Percentiles rank a stretch among this genome's conserved stretches.
Evolutionary conservation across 2,329 filamentous ascomycete genomes (phyloP).

Genomic region (Colletotrichum viniferum): DNA sequence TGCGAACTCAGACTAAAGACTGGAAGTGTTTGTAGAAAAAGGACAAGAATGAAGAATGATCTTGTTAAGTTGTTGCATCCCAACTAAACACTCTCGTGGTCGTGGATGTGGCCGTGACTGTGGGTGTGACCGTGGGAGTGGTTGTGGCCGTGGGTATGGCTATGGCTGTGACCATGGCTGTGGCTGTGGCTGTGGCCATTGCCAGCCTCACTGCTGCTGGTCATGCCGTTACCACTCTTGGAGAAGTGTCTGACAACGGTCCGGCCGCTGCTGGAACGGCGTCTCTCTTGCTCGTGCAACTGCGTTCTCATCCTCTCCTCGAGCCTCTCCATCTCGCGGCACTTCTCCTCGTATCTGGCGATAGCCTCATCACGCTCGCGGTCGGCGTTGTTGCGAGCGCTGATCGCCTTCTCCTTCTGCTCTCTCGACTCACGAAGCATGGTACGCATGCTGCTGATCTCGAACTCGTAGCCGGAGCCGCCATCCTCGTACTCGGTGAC

Average conservation of each 20-base stretch:
- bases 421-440: slow-evolving; percentile 12
- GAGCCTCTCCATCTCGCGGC: slow-evolving; percentile 14
- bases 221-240: not conserved
- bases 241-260: not conserved
- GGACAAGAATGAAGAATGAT: not conserved
- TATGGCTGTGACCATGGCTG: not conserved
- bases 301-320: slow-evolving; percentile 7
- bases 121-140: not conserved
- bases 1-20: not conserved
- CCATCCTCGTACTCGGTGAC: slow-evolving; percentile 15
- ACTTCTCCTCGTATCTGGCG: not conserved
- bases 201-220: not conserved
- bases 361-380: slow-evolving; percentile 8
- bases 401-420: slow-evolving; percentile 14
- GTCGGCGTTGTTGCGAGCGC: slow-evolving; percentile 6
- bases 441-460: slow-evolving; percentile 6
- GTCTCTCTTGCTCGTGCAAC: not conserved
- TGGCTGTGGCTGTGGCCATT: not conserved
- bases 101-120: not conserved
- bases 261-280: not conserved
- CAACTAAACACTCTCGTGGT: not conserved
- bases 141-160: not conserved
- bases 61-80: not conserved
- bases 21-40: not conserved
- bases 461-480: slow-evolving; percentile 5